Evolutionary conservation across 73 alveolate genomes (phyloP).

Genomic region (Tetrahymena thermophila): DNA sequence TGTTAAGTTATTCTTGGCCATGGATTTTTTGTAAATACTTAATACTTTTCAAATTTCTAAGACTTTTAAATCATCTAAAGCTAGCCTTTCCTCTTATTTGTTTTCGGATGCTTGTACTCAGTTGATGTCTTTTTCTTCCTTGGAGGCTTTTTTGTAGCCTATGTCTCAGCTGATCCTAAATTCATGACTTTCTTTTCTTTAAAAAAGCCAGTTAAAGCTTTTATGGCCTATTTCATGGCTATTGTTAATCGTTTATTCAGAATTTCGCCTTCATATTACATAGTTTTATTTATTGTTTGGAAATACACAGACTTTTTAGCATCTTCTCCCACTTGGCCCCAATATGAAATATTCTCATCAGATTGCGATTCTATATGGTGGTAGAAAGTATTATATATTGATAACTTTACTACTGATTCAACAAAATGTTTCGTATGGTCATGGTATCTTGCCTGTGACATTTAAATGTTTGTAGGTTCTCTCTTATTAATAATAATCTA

Average conservation of each 20-base stretch:
- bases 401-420: neutral
- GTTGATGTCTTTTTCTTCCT: slow-evolving; percentile 43
- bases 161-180: slow-evolving; percentile 1
- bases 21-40: neutral
- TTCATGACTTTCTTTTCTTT: neutral
- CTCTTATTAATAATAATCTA: neutral
- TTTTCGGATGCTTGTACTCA: slow-evolving; percentile 10
- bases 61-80: neutral
- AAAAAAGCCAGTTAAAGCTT: neutral
- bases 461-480: neutral
- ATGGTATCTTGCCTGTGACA: neutral
- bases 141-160: slow-evolving; percentile 46
- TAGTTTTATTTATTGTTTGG: neutral
- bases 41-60: neutral
- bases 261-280: neutral
- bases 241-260: neutral
- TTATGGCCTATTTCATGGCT: neutral
- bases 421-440: neutral
- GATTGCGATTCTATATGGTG: neutral
- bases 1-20: slow-evolving; percentile 15
- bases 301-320: neutral
- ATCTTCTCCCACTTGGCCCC: neutral
- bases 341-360: neutral
- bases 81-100: neutral
- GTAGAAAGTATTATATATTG: neutral